A percentile compares a stretch with the other conserved stretches of the same genome.
Evolutionary conservation across 2,329 filamentous ascomycete genomes (phyloP).

Genomic region (Aspergillus floridensis): DNA sequence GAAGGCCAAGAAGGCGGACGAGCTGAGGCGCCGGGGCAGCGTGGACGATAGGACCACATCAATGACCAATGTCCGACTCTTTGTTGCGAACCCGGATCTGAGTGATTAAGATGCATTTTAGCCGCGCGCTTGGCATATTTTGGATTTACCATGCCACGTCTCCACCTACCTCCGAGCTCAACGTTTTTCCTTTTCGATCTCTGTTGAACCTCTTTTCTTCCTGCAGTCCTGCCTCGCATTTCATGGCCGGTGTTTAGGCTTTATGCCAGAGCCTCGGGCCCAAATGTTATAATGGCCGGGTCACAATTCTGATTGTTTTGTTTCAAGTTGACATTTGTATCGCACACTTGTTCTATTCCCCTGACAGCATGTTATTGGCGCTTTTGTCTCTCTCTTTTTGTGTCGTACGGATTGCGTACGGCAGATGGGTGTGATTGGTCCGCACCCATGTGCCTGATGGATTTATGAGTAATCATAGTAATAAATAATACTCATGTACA

Average conservation of each 20-base stretch:
- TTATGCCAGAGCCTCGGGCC: neutral
- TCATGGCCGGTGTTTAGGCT: neutral
- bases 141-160: neutral
- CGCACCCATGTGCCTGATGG: constrained; percentile 12
- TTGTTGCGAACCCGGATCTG: constrained; percentile 49
- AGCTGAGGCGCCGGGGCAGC: constrained; percentile 47
- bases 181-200: neutral
- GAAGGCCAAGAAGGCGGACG: constrained; percentile 43
- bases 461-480: constrained; percentile 18
- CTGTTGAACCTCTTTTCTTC: neutral
- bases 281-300: neutral
- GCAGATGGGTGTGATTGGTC: constrained; percentile 10
- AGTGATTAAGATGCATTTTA: constrained; percentile 34
- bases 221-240: neutral
- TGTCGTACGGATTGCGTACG: constrained; percentile 6
- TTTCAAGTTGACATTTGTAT: neutral
- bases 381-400: neutral
- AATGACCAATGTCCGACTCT: constrained; percentile 47
- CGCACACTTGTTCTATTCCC: constrained; percentile 16
- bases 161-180: neutral
- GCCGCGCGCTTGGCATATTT: neutral
- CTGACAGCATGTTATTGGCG: constrained; percentile 11
- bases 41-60: constrained; percentile 49
- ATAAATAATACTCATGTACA: constrained; percentile 25
- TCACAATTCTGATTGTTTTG: neutral